Percentiles rank a stretch among this genome's conserved stretches.
Evolutionary conservation across 2,329 filamentous ascomycete species (phyloP).

Genomic region (Diplodia mutila): DNA sequence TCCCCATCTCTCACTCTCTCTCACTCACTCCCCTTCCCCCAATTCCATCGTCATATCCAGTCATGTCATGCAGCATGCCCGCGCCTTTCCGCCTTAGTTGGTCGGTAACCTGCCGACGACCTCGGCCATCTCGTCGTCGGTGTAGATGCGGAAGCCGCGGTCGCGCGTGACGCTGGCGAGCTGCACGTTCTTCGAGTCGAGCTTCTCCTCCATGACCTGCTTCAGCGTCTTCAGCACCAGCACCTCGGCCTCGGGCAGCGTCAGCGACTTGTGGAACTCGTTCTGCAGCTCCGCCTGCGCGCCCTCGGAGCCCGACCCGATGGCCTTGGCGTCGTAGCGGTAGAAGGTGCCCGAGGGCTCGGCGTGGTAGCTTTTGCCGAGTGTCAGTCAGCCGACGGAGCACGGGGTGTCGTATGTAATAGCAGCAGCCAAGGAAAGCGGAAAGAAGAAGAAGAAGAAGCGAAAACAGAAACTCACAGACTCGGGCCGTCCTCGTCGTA

Average conservation of each 20-base stretch:
- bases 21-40: background rate
- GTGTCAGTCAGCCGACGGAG: too few relatives aligned
- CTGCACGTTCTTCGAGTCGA: conserved; percentile 98
- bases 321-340: conserved; percentile 98
- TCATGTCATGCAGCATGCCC: background rate
- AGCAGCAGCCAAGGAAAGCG: too few relatives aligned
- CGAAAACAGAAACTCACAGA: conserved; percentile 58
- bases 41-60: background rate
- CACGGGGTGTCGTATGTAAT: too few relatives aligned
- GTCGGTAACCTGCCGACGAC: conserved; percentile 78
- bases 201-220: conserved; percentile 99
- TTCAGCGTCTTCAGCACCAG: conserved; percentile 96
- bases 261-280: conserved; percentile 98
- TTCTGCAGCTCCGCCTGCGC: conserved; percentile 98
- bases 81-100: conserved; percentile 46
- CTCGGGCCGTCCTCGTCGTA: conserved; percentile 97
- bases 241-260: conserved; percentile 89
- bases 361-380: conserved; percentile 74
- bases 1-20: background rate
- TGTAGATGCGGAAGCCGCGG: conserved; percentile 98
- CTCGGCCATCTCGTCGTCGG: conserved; percentile 92
- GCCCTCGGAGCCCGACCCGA: conserved; percentile 94
- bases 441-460: too few relatives aligned
- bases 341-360: conserved; percentile 99
- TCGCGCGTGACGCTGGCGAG: conserved; percentile 97